phyloP scores from a whole-genome alignment of 768 basidiomycete species.

The Tylopilus intermedius region DNA sequence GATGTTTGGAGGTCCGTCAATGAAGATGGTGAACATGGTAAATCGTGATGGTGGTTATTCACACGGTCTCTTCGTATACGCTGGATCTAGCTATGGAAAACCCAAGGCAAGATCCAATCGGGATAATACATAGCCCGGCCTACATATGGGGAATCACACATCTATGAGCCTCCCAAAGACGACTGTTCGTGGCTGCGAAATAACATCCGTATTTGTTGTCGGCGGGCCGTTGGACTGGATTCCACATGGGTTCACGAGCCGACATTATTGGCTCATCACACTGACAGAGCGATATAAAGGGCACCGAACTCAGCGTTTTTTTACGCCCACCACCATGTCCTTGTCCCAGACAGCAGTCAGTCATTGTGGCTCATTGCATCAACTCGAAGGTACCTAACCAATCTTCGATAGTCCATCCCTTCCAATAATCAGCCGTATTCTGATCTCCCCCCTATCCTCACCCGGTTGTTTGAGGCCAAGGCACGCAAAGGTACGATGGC shows the following conservation, averaged over 20 bases:
- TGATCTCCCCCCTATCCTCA: conserved; percentile 49
- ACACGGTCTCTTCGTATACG: conserved; percentile 1
- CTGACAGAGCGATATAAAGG: conserved; percentile 14
- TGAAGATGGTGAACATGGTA: conserved; percentile 8
- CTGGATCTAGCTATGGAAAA: conserved; percentile 4
- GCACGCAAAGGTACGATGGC: conserved; percentile 49
- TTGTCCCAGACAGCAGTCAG: conserved; percentile 40
- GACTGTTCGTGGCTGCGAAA: conserved; percentile 1
- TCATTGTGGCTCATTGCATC: conserved; percentile 3
- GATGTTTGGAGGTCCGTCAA: conserved; percentile 72
- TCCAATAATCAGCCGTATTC: conserved; percentile 40
- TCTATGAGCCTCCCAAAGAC: conserved; percentile 1
- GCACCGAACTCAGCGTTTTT: background rate
- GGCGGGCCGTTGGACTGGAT: background rate
- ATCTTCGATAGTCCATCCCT: conserved; percentile 36
- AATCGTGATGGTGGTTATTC: conserved; percentile 10
- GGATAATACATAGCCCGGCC: conserved; percentile 6
- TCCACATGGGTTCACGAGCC: conserved; percentile 6
- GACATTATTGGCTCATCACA: conserved; percentile 1
- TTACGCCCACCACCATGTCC: conserved; percentile 27
- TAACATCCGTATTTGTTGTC: background rate
- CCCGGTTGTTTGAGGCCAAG: conserved; percentile 59
- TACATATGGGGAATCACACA: background rate
- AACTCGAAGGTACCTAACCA: background rate
- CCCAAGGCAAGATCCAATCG: background rate